Base-by-base conservation (phyloP, 2,329 filamentous ascomycete genomes). In the Fusarium piperis region DNA sequence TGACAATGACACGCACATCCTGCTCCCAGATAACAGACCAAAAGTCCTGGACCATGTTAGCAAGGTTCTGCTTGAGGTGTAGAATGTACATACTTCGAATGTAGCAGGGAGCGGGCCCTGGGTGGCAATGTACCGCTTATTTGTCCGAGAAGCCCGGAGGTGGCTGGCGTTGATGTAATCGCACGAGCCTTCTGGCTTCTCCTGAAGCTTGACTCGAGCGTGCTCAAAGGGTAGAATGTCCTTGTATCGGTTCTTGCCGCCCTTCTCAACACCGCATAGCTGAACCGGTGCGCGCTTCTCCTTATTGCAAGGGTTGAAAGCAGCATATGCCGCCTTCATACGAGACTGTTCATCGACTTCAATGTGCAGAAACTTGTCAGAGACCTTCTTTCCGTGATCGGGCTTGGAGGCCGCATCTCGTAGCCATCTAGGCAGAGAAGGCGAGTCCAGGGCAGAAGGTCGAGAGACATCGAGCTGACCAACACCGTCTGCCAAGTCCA, bases 1-100 rank as follows among this genome's bases (percentile, higher is more conserved):
- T 98, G 71, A 98, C 95, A 68, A 99, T 92, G 28, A 98, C 93
- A 58, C 95, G 92, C 4, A 97, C 92, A 78, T 98, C 95, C 81
- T 98, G 93, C 79, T 98, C 95, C 96, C 96, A 99, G 32, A 98
- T 88, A 12, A 98, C 92, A 67, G 94, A 95, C 96, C 96, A 99
- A 79, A 99, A 99, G 80, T 99, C 96, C 93, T 96, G 73, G 4
- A 38, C 57, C 4, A 51, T 26, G 77, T 84, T 73, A 83, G 78
- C 59, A 7, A 53, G 38, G 30, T 23, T 20, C 28, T 6, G 4
- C 15, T 32, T 26, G 44, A 36, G 30, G 4, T 3, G 6, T 30
- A 28, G 41, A 28, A 28, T 46, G 8, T 38, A 18, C 91, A 85
- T 84, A 95, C 94, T 80, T 93, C 91, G 77, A 97, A 98, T 0